Evolutionary conservation across 2,329 filamentous ascomycete genomes (phyloP).

Genomic region (Botrytis medusae): DNA sequence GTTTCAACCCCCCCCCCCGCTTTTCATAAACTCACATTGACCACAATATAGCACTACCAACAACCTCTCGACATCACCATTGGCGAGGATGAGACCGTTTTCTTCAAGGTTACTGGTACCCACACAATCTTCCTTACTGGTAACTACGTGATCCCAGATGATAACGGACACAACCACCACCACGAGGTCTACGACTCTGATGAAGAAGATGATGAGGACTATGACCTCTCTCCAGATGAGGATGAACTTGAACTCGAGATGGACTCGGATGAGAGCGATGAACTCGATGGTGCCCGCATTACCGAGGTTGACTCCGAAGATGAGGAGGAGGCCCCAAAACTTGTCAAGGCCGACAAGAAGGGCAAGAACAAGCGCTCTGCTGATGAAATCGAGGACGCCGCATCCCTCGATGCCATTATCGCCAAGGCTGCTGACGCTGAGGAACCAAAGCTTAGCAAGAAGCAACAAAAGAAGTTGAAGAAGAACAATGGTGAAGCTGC

Average conservation of each 20-base stretch:
- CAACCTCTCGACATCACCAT: constrained; percentile 93
- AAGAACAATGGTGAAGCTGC: constrained; percentile 95
- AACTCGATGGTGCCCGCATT: constrained; percentile 78
- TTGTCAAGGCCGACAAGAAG: constrained; percentile 46
- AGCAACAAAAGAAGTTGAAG: constrained; percentile 97
- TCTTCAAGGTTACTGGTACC: constrained; percentile 87
- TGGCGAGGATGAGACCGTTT: constrained; percentile 82
- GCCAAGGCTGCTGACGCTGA: constrained; percentile 60
- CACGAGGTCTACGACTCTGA: constrained; percentile 63
- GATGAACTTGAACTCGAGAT: constrained; percentile 65
- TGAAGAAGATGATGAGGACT: constrained; percentile 67
- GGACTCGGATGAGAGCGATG: constrained; percentile 66
- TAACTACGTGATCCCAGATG: constrained; percentile 82
- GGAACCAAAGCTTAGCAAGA: constrained; percentile 84
- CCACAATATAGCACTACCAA: constrained; percentile 73
- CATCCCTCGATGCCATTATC: constrained; percentile 81
- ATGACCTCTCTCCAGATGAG: constrained; percentile 77
- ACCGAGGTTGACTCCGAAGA: constrained; percentile 81
- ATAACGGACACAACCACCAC: constrained; percentile 53
- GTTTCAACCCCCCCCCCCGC: constrained; percentile 35
- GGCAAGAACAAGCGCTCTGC: constrained; percentile 95
- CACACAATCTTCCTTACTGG: constrained; percentile 91
- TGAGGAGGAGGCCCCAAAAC: constrained; percentile 69
- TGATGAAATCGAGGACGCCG: constrained; percentile 62
- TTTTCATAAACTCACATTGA: constrained; percentile 33